phyloP scores from a whole-genome alignment of 2,329 filamentous ascomycete species.

The Teratosphaeria pseudoeucalypti region DNA sequence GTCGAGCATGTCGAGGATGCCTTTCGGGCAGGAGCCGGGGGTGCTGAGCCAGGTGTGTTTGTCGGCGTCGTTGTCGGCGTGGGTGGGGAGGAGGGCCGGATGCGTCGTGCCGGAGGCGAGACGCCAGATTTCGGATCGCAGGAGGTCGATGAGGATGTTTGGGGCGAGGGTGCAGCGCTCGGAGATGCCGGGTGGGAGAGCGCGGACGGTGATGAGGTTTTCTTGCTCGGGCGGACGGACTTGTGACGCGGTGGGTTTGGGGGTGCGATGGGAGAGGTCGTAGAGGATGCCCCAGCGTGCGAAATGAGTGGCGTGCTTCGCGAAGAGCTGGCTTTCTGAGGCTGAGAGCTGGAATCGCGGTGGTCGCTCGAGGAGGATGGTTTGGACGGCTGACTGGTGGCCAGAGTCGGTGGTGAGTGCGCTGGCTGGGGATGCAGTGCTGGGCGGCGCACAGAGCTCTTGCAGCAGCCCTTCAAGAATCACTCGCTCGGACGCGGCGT shows the following conservation, averaged over 20 bases:
- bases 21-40: slow-evolving; percentile 61
- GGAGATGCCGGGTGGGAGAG: slow-evolving; percentile 60
- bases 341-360: slow-evolving; percentile 55
- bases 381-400: slow-evolving; percentile 21
- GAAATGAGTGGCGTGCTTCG: slow-evolving; percentile 47
- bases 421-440: slow-evolving; percentile 16
- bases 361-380: slow-evolving; percentile 35
- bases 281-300: slow-evolving; percentile 65
- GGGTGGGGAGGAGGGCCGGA: not conserved
- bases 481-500: slow-evolving; percentile 84
- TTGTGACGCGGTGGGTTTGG: not conserved
- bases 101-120: slow-evolving; percentile 29
- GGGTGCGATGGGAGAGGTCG: slow-evolving; percentile 28
- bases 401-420: slow-evolving; percentile 16
- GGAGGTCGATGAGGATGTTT: slow-evolving; percentile 58
- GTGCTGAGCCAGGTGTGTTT: slow-evolving; percentile 45
- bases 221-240: slow-evolving; percentile 5
- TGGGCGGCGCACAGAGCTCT: slow-evolving; percentile 38
- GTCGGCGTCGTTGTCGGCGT: not conserved
- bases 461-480: slow-evolving; percentile 64
- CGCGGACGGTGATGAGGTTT: slow-evolving; percentile 33
- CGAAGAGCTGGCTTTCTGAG: slow-evolving; percentile 52
- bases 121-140: slow-evolving; percentile 66
- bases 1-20: slow-evolving; percentile 66
- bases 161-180: slow-evolving; percentile 69